Percentiles rank a stretch among this genome's conserved stretches.
Conservation (phyloP, 2,329 filamentous ascomycete genomes). For the Ophiocordyceps camponoti-saundersi region DNA sequence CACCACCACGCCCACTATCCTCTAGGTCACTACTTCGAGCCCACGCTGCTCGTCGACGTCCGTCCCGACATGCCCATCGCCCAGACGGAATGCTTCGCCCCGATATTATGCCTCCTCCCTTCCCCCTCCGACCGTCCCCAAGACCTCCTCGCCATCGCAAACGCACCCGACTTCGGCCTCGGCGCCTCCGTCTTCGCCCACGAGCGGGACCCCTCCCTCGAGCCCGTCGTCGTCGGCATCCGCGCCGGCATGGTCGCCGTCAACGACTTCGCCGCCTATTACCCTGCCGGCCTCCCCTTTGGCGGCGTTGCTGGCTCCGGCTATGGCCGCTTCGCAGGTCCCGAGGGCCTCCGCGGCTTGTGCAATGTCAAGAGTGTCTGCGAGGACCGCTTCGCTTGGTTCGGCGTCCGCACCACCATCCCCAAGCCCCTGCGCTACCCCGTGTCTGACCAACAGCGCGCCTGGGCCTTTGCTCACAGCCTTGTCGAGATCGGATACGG, state of each 20-base stretch:
- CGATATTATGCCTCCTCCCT: conserved; percentile 73
- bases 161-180: conserved; percentile 70
- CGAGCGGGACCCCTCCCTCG: conserved; percentile 40
- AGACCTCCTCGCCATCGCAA: conserved; percentile 62
- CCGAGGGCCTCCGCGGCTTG: conserved; percentile 68
- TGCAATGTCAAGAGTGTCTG: conserved; percentile 84
- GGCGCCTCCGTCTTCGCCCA: conserved; percentile 78
- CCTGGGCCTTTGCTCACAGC: conserved; percentile 48
- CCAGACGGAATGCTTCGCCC: conserved; percentile 82
- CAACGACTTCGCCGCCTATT: conserved; percentile 90
- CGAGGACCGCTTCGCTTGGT: conserved; percentile 47
- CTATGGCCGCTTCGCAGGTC: conserved; percentile 83
- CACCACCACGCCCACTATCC: conserved; percentile 56
- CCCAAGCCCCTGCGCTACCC: conserved; percentile 72
- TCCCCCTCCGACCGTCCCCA: conserved; percentile 39
- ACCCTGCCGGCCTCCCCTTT: conserved; percentile 88
- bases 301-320: conserved; percentile 80
- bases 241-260: conserved; percentile 82
- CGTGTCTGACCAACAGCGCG: conserved; percentile 42
- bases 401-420: conserved; percentile 58
- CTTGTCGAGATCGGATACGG: conserved; percentile 47
- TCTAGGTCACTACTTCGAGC: conserved; percentile 76
- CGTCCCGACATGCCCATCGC: conserved; percentile 74
- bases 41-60: conserved; percentile 83
- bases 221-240: conserved; percentile 48